Percentiles rank a stretch among this genome's conserved stretches.
phyloP scores from a whole-genome alignment of 345 rosid species.

The Cochlearia excelsa region DNA sequence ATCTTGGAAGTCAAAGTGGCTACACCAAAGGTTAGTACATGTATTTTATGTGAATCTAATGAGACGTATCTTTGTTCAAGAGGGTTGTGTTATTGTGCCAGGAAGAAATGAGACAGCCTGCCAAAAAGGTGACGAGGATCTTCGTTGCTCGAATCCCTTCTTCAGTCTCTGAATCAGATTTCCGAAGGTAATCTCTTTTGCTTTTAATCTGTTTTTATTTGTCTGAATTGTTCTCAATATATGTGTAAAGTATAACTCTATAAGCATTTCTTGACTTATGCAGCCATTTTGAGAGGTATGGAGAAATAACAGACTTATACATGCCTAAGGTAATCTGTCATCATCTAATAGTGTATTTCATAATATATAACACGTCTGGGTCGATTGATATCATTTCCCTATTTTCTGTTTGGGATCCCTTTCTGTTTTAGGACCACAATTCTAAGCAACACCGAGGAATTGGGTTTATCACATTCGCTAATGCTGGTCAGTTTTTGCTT shows the following conservation, averaged over 20 bases:
- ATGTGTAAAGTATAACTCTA: neutral
- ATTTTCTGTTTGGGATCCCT: slow-evolving; percentile 16
- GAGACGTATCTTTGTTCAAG: slow-evolving; percentile 1
- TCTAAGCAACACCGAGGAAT: slow-evolving; percentile 92
- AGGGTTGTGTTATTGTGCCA: slow-evolving; percentile 34
- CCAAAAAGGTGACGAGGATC: slow-evolving; percentile 80
- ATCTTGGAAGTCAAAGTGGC: slow-evolving; percentile 90
- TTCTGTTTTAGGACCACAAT: slow-evolving; percentile 61
- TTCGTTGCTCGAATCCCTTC: slow-evolving; percentile 91
- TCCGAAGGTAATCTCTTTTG: slow-evolving; percentile 63
- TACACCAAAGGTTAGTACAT: slow-evolving; percentile 75
- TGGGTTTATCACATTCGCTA: slow-evolving; percentile 87
- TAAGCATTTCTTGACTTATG: slow-evolving; percentile 27
- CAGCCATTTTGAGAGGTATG: slow-evolving; percentile 96
- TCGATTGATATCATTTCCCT: slow-evolving; percentile 11
- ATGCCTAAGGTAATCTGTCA: slow-evolving; percentile 77
- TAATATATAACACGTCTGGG: neutral
- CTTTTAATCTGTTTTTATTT: neutral
- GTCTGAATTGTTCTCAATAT: slow-evolving; percentile 12
- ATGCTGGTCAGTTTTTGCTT: slow-evolving; percentile 57
- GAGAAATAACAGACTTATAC: slow-evolving; percentile 85
- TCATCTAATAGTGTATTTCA: slow-evolving; percentile 13
- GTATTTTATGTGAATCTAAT: slow-evolving; percentile 2
- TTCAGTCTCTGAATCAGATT: slow-evolving; percentile 74
- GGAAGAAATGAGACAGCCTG: slow-evolving; percentile 97